Percentiles rank a stretch among this genome's conserved stretches.
These are phyloP conservation scores for Penicillium sumatraense DNA, from an alignment of 2,329 filamentous ascomycete genomes.

Conservation along the genomic window DNA sequence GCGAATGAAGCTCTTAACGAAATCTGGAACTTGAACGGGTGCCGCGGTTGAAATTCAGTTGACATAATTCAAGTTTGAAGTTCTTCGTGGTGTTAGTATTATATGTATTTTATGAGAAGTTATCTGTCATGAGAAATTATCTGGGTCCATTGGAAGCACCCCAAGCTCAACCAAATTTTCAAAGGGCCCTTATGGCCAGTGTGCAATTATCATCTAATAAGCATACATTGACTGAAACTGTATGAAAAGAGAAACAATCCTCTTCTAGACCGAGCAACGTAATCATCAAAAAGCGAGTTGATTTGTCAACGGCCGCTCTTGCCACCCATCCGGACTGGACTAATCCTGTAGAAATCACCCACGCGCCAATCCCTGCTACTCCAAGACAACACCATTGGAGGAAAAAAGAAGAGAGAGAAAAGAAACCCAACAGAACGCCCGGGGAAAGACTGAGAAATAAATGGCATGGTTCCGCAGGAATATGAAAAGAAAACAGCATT, in stretches of 20 bases:
- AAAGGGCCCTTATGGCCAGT: not conserved
- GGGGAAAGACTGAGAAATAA: slow-evolving; percentile 10
- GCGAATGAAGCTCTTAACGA: not conserved
- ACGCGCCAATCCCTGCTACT: slow-evolving; percentile 29
- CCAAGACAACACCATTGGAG: slow-evolving; percentile 22
- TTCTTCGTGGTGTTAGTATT: not conserved
- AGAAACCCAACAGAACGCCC: slow-evolving; percentile 21
- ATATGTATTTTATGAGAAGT: slow-evolving; percentile 9
- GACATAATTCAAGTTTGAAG: too few relatives aligned
- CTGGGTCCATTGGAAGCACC: not conserved
- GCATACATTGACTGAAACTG: slow-evolving; percentile 10
- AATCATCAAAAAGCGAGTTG: slow-evolving; percentile 14
- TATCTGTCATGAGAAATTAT: not conserved
- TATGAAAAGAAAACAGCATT: slow-evolving; percentile 19
- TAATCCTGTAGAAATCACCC: slow-evolving; percentile 28
- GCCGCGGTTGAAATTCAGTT: too few relatives aligned
- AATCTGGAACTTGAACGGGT: too few relatives aligned
- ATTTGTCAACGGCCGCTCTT: slow-evolving; percentile 17
- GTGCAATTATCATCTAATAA: slow-evolving; percentile 5
- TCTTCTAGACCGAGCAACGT: slow-evolving; percentile 15
- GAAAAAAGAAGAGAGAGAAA: slow-evolving; percentile 12
- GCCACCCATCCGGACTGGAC: slow-evolving; percentile 20
- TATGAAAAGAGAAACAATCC: slow-evolving; percentile 14
- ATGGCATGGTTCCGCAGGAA: slow-evolving; percentile 18
- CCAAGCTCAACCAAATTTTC: not conserved